A percentile compares a stretch with the other conserved stretches of the same genome.
phyloP scores from a whole-genome alignment of 257 asterid genomes.

The Capsicum pubescens region DNA sequence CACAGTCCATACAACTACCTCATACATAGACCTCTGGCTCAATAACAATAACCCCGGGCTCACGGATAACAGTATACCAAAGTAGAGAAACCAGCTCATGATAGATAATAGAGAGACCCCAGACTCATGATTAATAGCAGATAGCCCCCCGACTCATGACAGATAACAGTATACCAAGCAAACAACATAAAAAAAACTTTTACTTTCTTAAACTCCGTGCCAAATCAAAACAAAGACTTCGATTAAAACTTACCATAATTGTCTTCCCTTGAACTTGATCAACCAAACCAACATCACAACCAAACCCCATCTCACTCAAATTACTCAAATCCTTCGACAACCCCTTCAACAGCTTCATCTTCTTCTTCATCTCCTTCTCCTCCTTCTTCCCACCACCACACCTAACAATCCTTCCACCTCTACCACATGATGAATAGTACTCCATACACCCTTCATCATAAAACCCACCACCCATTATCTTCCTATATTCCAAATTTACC shows the following conservation, averaged over 20 bases:
- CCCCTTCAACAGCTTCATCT: slow-evolving; percentile 66
- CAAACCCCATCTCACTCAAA: slow-evolving; percentile 56
- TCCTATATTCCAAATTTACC: background rate
- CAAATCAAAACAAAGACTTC: too few relatives aligned
- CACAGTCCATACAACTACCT: too few relatives aligned
- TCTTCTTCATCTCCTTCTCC: slow-evolving; percentile 53
- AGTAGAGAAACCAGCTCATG: too few relatives aligned
- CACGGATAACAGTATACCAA: too few relatives aligned
- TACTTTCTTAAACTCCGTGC: too few relatives aligned
- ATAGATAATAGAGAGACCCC: too few relatives aligned
- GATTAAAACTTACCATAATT: slow-evolving; percentile 58
- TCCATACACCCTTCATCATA: slow-evolving; percentile 57
- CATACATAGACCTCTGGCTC: too few relatives aligned
- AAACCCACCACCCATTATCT: slow-evolving; percentile 36
- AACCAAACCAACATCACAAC: slow-evolving; percentile 41
- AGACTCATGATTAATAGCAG: too few relatives aligned
- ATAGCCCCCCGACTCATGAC: too few relatives aligned
- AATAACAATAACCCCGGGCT: too few relatives aligned
- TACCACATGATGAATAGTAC: slow-evolving; percentile 49
- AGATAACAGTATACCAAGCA: too few relatives aligned
- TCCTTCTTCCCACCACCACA: slow-evolving; percentile 36
- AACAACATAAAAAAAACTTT: too few relatives aligned
- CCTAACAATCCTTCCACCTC: slow-evolving; percentile 27
- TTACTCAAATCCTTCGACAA: slow-evolving; percentile 55
- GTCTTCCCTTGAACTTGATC: slow-evolving; percentile 55